Evolutionary conservation across 2,329 filamentous ascomycete species (phyloP).

Genomic region (Fusarium albosuccineum): DNA sequence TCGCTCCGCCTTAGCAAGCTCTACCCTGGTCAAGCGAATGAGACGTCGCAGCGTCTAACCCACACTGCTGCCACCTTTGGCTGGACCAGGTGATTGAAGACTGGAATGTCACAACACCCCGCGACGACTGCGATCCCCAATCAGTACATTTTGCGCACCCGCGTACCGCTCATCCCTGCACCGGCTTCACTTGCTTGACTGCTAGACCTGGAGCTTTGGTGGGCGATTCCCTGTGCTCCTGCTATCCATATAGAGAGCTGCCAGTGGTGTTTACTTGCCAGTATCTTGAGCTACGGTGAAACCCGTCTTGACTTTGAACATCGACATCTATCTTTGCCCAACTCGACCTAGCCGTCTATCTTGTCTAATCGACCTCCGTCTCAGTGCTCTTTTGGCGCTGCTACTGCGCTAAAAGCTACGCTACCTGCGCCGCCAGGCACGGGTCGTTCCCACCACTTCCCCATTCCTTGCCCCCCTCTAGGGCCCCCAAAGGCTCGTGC

Average conservation of each 20-base stretch:
- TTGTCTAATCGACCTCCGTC: conserved; percentile 27
- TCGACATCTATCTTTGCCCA: conserved; percentile 12
- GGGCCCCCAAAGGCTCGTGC: conserved; percentile 46
- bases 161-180: conserved; percentile 40
- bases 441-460: conserved; percentile 48
- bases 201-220: conserved; percentile 20
- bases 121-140: conserved; percentile 41
- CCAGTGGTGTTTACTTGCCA: conserved; percentile 12
- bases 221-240: conserved; percentile 14
- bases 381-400: conserved; percentile 43
- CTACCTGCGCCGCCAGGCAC: conserved; percentile 49
- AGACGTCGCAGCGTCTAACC: conserved; percentile 52
- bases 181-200: conserved; percentile 23
- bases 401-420: conserved; percentile 45
- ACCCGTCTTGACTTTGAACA: conserved; percentile 25
- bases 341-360: conserved; percentile 21
- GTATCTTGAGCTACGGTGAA: conserved; percentile 14
- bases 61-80: conserved; percentile 45
- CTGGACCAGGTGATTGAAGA: conserved; percentile 48
- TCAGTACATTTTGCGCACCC: conserved; percentile 44
- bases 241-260: conserved; percentile 18
- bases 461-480: conserved; percentile 41
- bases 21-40: conserved; percentile 49
- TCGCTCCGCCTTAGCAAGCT: conserved; percentile 46
- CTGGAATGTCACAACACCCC: conserved; percentile 48